Base-by-base conservation (phyloP, 805 yeast species). In the Kluyveromyces siamensis region DNA sequence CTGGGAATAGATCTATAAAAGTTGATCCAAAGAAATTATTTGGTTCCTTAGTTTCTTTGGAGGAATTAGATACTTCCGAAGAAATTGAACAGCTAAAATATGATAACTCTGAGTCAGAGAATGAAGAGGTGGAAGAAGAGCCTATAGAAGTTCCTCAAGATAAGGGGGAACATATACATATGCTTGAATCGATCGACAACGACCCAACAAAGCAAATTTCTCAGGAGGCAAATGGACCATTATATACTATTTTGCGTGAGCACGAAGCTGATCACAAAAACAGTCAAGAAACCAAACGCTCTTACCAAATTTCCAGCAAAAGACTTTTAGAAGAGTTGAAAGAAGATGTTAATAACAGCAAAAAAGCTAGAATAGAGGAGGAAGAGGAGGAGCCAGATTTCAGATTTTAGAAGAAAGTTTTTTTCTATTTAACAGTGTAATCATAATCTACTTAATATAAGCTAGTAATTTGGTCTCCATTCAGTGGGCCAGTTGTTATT, bases 21-120 rank as follows among this genome's bases (percentile, higher is more conserved):
- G 41, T 47, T 43, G 46, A 48, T 4, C n/a, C 19, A 35, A 27
- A 48, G 4, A 60, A 59, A 17, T 58, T 58, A 19, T 67, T 69
- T 52, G 73, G 71, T 11, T 47, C 61, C 49, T 47, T 66, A n/a
- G 21, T 70, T 2, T 52, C 58, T 16, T 59, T 60, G 27, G 63
- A 58, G 33, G 60, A 55, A 9, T 57, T 51, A 10, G 61, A 55
- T 17, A 56, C 44, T 1, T 52, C 51, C 2, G 60, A 53, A 7
- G 55, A 55, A 7, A 56, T 49, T 27, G 54, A 48, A 11, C 45
- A 16, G 11, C 13, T 19, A 19, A n/a, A 43, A 14, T 21, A 33
- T 13, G 19, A 37, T 10, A 21, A 7, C n/a, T 35, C 45, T 16
- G 45, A 43, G 6, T 37, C 40, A 4, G 39, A 43, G 5, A 57